Evolutionary conservation across 805 yeast genomes (phyloP).

Genomic region (Schizosaccharomyces cryophilus): DNA sequence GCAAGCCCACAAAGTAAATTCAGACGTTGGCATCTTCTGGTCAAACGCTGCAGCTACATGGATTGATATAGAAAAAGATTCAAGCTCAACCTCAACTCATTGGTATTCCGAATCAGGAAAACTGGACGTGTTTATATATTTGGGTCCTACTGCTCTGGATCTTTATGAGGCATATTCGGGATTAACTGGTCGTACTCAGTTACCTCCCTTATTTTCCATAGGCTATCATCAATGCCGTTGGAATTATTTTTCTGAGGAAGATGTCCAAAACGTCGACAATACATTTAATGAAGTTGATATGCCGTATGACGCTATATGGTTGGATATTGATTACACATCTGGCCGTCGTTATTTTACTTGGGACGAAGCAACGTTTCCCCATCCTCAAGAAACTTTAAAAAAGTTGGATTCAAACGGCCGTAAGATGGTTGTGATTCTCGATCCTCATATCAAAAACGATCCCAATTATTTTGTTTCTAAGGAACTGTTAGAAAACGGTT

Average conservation of each 20-base stretch:
- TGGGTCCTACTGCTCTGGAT: constrained; percentile 31
- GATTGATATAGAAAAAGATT: constrained; percentile 32
- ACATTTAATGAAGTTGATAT: constrained; percentile 49
- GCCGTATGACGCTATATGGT: constrained; percentile 84
- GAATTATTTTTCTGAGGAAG: constrained; percentile 80
- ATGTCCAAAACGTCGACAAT: constrained; percentile 45
- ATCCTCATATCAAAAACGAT: constrained; percentile 60
- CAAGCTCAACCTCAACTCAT: constrained; percentile 29
- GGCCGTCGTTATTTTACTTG: constrained; percentile 77
- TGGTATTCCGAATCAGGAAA: constrained; percentile 89
- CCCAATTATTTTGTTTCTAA: constrained; percentile 39
- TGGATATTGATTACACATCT: constrained; percentile 81
- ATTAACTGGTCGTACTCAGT: constrained; percentile 44
- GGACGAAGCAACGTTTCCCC: constrained; percentile 49
- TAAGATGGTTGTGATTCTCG: constrained; percentile 61
- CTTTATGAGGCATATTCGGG: constrained; percentile 37
- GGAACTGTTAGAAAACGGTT: constrained; percentile 17
- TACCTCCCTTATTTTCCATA: constrained; percentile 57
- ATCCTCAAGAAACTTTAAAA: constrained; percentile 43
- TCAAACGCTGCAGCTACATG: constrained; percentile 80
- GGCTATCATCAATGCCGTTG: constrained; percentile 95
- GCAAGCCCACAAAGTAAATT: constrained; percentile 34
- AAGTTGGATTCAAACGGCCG: constrained; percentile 49
- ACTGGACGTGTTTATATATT: constrained; percentile 45
- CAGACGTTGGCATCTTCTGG: constrained; percentile 69